Base-by-base conservation (phyloP, 495 filamentous ascomycete genomes). In the Lepraria neglecta region DNA sequence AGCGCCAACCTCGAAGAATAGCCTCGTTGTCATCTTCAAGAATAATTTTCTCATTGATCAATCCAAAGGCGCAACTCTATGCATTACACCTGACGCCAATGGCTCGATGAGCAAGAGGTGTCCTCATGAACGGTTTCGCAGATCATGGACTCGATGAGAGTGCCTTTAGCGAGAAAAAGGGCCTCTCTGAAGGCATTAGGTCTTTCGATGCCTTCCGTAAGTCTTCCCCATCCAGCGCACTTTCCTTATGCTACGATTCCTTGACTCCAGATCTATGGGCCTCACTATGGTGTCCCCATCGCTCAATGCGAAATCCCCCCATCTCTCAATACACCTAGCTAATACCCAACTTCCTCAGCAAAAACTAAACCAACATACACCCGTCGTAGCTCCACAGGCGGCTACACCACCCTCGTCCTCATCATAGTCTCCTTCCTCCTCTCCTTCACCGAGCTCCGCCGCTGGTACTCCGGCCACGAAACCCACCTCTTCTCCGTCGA, bases 181-280 rank as follows among this genome's bases (percentile, higher is more conserved):
- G 77, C 53, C 75, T 79, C 67, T 80, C 86, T 42, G 73, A 75
- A 61, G 74, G 74, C 57, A 80, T 97, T 68, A 82, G 84, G 73
- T 89, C 91, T 43, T 98, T 98, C 74, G 94, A 98, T 82, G 92
- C 92, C 66, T 98, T 98, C 74, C 94, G 92, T 97, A 81, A 70
- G 88, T 65, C 47, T 53, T 31, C 40, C 19, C 38, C 45, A 53
- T 27, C 64, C 33, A 27, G 42, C 45, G 14, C 10, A 24, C 11
- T 60, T 48, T 52, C 24, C 27, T 24, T 15, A 15, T 14, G 14
- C 27, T 4, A 28, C 24, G 11, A 52, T 17, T 7, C 9, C 10
- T 52, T 5, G n/a, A 15, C 48, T 11, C 28, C 31, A 9, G 0
- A 43, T 17, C 6, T 0, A 38, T 28, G n/a, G 3, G 15, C 11